Conservation (phyloP, 148 eudicot genomes). For the Drosera capensis region DNA sequence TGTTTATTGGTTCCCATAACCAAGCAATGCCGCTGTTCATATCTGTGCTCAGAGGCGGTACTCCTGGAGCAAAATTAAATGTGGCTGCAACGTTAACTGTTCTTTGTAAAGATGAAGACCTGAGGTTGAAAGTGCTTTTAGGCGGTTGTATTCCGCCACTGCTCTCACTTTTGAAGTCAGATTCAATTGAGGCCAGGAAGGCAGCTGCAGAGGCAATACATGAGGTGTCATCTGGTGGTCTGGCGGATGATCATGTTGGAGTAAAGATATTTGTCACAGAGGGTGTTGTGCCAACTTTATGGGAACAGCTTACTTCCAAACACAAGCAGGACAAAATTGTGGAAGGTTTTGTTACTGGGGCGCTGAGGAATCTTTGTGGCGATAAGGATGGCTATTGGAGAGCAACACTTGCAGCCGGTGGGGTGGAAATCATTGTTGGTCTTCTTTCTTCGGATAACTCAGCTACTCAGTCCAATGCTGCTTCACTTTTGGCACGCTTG, state of each 20-base stretch:
- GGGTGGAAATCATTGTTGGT: constrained; percentile 60
- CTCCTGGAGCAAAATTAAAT: constrained; percentile 46
- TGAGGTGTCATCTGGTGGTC: constrained; percentile 67
- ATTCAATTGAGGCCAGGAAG: constrained; percentile 41
- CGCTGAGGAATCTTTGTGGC: constrained; percentile 71
- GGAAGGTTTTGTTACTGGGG: constrained; percentile 72
- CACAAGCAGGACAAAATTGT: constrained; percentile 53
- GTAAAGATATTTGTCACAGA: constrained; percentile 67
- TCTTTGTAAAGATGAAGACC: constrained; percentile 54
- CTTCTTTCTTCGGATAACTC: constrained; percentile 58
- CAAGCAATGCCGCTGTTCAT: constrained; percentile 78
- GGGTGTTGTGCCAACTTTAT: constrained; percentile 70
- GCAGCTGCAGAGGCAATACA: constrained; percentile 70
- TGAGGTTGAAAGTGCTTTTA: constrained; percentile 59
- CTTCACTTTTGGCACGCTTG: constrained; percentile 66
- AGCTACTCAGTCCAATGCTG: constrained; percentile 66
- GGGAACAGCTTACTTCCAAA: constrained; percentile 53
- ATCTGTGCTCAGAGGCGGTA: constrained; percentile 60
- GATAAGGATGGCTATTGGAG: constrained; percentile 74
- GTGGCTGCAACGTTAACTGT: constrained; percentile 44
- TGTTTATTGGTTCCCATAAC: constrained; percentile 58
- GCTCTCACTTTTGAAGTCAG: constrained; percentile 65
- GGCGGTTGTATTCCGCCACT: constrained; percentile 75
- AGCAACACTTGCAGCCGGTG: constrained; percentile 68
- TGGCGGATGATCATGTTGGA: constrained; percentile 64